Evolutionary conservation across 2,329 filamentous ascomycete genomes (phyloP).

Genomic region (Colletotrichum limetticola): DNA sequence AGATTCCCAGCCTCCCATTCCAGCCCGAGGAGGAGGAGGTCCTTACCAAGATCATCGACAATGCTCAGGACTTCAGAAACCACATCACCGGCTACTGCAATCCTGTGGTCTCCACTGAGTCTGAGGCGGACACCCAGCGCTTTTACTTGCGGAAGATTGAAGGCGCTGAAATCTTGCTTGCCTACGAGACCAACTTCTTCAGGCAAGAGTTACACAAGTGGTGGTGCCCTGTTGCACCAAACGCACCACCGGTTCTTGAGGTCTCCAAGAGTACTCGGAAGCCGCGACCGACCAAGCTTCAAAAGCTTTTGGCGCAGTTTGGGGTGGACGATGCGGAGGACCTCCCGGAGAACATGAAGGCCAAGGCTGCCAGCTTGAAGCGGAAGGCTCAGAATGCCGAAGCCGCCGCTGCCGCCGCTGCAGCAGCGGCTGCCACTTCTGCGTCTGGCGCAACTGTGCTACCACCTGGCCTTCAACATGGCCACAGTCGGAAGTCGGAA

Average conservation of each 20-base stretch:
- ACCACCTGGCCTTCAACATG: conserved; percentile 8
- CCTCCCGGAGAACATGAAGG: conserved; percentile 82
- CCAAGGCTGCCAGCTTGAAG: conserved; percentile 79
- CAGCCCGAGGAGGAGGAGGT: conserved; percentile 95
- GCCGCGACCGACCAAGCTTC: conserved; percentile 94
- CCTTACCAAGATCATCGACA: conserved; percentile 85
- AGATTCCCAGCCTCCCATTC: conserved; percentile 84
- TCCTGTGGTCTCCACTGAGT: conserved; percentile 80
- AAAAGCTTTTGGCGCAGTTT: conserved; percentile 90
- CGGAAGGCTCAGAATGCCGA: conserved; percentile 75
- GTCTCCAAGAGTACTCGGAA: conserved; percentile 93
- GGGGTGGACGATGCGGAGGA: conserved; percentile 93
- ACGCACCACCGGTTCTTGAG: conserved; percentile 86
- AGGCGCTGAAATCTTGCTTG: conserved; percentile 91
- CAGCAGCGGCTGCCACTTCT: conserved; percentile 36
- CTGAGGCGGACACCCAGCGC: conserved; percentile 88
- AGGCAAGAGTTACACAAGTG: conserved; percentile 95
- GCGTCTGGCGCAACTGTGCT: conserved; percentile 23
- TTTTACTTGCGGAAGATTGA: conserved; percentile 98
- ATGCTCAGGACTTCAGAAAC: conserved; percentile 84
- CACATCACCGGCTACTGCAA: conserved; percentile 86
- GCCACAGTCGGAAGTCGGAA: conserved; percentile 29
- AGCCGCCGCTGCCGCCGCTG: conserved; percentile 54
- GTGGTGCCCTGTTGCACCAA: conserved; percentile 89
- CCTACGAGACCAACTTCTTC: conserved; percentile 97